Evolutionary conservation across 116 monocot species (phyloP).

Genomic region (Cymodocea nodosa): DNA sequence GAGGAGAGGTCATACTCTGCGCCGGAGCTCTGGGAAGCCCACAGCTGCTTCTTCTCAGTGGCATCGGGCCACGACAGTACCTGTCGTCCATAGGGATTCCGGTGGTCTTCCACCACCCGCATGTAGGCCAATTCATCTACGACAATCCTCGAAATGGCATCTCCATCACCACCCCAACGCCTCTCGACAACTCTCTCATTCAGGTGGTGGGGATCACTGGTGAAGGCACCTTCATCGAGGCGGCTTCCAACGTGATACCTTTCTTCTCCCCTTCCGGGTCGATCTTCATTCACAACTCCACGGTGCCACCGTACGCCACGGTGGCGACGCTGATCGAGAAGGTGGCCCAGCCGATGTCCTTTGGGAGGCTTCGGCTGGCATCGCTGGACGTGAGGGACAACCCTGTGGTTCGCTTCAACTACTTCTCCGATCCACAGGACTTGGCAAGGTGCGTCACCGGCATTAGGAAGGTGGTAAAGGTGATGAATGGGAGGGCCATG

Average conservation of each 20-base stretch:
- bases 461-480: conserved; percentile 35
- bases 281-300: conserved; percentile 21
- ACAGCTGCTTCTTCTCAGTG: conserved; percentile 87
- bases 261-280: conserved; percentile 20
- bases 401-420: conserved; percentile 82
- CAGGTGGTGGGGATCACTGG: conserved; percentile 82
- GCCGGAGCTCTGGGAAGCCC: conserved; percentile 80
- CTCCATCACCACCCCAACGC: conserved; percentile 51
- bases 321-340: conserved; percentile 79
- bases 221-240: conserved; percentile 50
- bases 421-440: conserved; percentile 48
- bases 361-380: conserved; percentile 57
- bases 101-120: conserved; percentile 30
- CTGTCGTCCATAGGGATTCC: conserved; percentile 70
- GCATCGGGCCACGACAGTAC: conserved; percentile 51
- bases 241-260: conserved; percentile 60
- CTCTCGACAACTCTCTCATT: conserved; percentile 77
- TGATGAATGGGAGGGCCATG: conserved; percentile 49
- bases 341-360: conserved; percentile 51
- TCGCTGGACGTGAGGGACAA: conserved; percentile 42
- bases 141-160: conserved; percentile 89
- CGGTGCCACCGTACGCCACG: conserved; percentile 31
- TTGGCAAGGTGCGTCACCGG: conserved; percentile 47
- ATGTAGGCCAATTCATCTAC: conserved; percentile 50
- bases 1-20: conserved; percentile 69